Base-by-base conservation (phyloP, 202 grass and related monocot genomes). In the Schoenoplectus tabernaemontani region DNA sequence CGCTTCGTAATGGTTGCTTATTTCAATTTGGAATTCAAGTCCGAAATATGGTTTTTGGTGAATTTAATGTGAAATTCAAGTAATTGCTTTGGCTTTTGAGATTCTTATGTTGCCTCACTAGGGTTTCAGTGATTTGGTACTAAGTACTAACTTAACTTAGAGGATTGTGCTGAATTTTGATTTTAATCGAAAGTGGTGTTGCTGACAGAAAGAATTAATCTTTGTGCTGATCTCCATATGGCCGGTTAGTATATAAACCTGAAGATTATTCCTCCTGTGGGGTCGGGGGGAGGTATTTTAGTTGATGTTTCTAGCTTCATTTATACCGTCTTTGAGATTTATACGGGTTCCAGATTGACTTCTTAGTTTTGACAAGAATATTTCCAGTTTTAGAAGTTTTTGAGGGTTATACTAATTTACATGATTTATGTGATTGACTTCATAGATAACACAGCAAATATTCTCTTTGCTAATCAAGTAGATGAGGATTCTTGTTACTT, bases 41-140 rank as follows among this genome's bases (percentile, higher is more conserved):
- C 9, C 16, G 38, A 10, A 72, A 43, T 75, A 53, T 58, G 50
- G 39, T 77, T 58, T 34, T 19, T 57, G 15, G 43, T n/a, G 46
- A 57, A 36, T 57, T 57, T 8, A 34, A 19, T 19, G 73, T 77
- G 73, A 57, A 57, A 77, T 57, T 77, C 28, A 28, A 57, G 47
- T 58, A 2, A 17, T 32, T 4, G 34, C 4, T 24, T 1, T 36
- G 34, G 54, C 4, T 77, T 77, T 17, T 16, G 48, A 36, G 73
- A 56, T 56, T 17, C 9, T 75, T 28, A 53, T 74, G 23, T 51
- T 54, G 39, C 20, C 26, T 75, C 11, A 32, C 54, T 75, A 53
- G 47, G 47, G 42, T 47, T 75, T 75, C 44, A n/a, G 42, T 53
- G 70, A 22, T 71, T 71, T 71, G 36, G n/a, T n/a, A n/a, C n/a